Evolutionary conservation across 139 green algal genomes (phyloP).

Genomic region (Coelastrella sp.): DNA sequence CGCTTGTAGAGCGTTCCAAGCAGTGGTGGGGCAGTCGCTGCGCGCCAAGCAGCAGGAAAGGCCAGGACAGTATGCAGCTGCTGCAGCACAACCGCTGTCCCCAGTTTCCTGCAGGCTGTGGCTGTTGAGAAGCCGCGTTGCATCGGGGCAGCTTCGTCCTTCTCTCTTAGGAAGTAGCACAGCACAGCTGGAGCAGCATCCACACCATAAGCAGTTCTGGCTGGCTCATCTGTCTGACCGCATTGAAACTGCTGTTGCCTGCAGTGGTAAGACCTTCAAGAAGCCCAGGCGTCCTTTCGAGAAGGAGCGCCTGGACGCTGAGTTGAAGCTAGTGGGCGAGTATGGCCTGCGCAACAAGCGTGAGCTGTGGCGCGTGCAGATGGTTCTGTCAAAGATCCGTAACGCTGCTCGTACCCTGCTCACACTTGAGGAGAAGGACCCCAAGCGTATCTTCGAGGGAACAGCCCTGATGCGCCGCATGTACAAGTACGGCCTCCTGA

Average conservation of each 20-base stretch:
- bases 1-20: too few species aligned
- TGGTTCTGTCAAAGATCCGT: constrained; percentile 90
- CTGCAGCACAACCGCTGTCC: too few species aligned
- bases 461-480: constrained; percentile 93
- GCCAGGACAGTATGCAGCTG: too few species aligned
- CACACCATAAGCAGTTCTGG: background rate
- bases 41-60: background rate
- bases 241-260: background rate
- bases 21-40: too few species aligned
- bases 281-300: constrained; percentile 99
- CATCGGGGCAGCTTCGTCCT: too few species aligned
- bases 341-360: constrained; percentile 99
- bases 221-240: background rate
- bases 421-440: constrained; percentile 97
- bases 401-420: constrained; percentile 96
- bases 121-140: too few species aligned
- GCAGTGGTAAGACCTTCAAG: constrained; percentile 99
- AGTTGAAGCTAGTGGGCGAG: constrained; percentile 99
- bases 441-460: constrained; percentile 98
- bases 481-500: constrained; percentile 98
- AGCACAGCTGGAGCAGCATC: background rate
- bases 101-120: too few species aligned
- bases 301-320: constrained; percentile 99
- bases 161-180: too few species aligned
- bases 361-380: constrained; percentile 99